phyloP scores from a whole-genome alignment of 352 stramenopile species.

The Globisporangium parvum region DNA sequence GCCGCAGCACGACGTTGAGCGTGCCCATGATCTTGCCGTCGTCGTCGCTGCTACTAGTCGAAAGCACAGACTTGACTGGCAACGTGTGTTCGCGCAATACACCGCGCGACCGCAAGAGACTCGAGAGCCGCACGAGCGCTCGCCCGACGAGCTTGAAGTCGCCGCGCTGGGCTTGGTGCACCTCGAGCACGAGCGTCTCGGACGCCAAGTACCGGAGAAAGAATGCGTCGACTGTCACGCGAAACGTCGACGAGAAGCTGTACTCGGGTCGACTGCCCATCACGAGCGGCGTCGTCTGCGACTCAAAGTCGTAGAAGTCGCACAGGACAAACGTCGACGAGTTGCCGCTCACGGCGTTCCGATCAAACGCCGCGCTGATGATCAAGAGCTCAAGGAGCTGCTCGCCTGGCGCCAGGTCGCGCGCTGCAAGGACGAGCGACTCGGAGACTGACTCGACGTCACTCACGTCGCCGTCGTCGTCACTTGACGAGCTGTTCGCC shows the following conservation, averaged over 20 bases:
- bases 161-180: slow-evolving; percentile 82
- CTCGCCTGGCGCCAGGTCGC: slow-evolving; percentile 70
- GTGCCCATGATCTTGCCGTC: slow-evolving; percentile 45
- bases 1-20: slow-evolving; percentile 76
- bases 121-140: slow-evolving; percentile 53
- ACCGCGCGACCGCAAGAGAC: slow-evolving; percentile 70
- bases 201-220: slow-evolving; percentile 89
- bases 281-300: slow-evolving; percentile 86
- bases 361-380: slow-evolving; percentile 66
- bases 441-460: slow-evolving; percentile 59
- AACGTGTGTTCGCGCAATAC: slow-evolving; percentile 59
- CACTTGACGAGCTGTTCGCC: slow-evolving; percentile 27
- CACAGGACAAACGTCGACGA: slow-evolving; percentile 89
- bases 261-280: slow-evolving; percentile 78
- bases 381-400: slow-evolving; percentile 91
- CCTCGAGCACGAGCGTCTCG: slow-evolving; percentile 80
- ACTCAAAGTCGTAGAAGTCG: slow-evolving; percentile 95
- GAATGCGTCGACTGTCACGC: slow-evolving; percentile 90
- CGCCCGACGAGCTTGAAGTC: slow-evolving; percentile 87
- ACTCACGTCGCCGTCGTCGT: slow-evolving; percentile 21
- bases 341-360: slow-evolving; percentile 49
- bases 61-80: slow-evolving; percentile 31
- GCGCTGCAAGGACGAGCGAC: slow-evolving; percentile 55
- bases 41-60: not conserved
- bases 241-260: slow-evolving; percentile 90